Percentiles rank a stretch among this genome's conserved stretches.
Conservation (phyloP, 768 basidiomycete genomes). For the Suillus hirtellus region DNA sequence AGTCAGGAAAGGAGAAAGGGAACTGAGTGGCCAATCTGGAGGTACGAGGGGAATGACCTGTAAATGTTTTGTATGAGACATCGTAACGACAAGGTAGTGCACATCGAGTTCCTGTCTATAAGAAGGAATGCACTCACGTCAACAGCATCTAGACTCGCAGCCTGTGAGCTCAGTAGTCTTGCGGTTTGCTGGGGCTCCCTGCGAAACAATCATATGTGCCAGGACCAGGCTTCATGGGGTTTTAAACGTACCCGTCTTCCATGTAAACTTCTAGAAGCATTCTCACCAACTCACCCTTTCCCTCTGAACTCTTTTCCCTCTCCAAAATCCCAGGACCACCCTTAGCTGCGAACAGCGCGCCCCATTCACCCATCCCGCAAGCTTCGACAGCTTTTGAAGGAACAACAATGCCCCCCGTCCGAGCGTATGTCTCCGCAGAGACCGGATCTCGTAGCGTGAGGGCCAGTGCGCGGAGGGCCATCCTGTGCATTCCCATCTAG, state of each 20-base stretch:
- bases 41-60: slow-evolving; percentile 72
- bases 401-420: slow-evolving; percentile 78
- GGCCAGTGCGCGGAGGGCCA: slow-evolving; percentile 5
- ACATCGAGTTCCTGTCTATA: background rate
- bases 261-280: slow-evolving; percentile 82
- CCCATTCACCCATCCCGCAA: slow-evolving; percentile 42
- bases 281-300: slow-evolving; percentile 62
- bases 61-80: slow-evolving; percentile 4
- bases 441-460: slow-evolving; percentile 62
- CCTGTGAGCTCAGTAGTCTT: slow-evolving; percentile 76
- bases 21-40: slow-evolving; percentile 69
- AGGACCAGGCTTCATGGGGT: background rate
- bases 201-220: slow-evolving; percentile 8
- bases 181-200: slow-evolving; percentile 64
- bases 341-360: slow-evolving; percentile 25
- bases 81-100: background rate
- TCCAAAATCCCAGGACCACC: slow-evolving; percentile 31
- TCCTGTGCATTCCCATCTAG: slow-evolving; percentile 5
- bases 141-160: slow-evolving; percentile 70
- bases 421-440: slow-evolving; percentile 86
- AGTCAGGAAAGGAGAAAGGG: slow-evolving; percentile 74
- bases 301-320: slow-evolving; percentile 43
- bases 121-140: slow-evolving; percentile 54
- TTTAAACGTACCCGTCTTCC: slow-evolving; percentile 59
- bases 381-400: slow-evolving; percentile 57